Conservation (phyloP, 495 filamentous ascomycete genomes). For the Trichocladium antarcticum region DNA sequence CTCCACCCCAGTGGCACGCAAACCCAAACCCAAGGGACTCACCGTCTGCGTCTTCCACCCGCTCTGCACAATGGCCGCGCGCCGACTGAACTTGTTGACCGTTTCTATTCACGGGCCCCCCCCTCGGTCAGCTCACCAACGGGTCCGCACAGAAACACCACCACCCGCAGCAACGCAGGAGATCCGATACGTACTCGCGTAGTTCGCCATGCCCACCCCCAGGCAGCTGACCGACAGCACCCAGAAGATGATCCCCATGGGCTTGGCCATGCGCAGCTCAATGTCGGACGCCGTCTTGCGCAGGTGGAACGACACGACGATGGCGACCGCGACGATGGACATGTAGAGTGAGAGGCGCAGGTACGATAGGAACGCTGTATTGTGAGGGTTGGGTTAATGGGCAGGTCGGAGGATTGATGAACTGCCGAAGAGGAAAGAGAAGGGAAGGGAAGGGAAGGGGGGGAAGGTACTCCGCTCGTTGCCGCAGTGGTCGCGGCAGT, state of each 20-base stretch:
- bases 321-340: constrained; percentile 76
- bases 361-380: constrained; percentile 85
- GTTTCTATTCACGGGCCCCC: constrained; percentile 42
- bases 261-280: constrained; percentile 66
- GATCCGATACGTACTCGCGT: constrained; percentile 44
- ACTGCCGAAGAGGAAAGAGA: neutral
- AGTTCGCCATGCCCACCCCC: constrained; percentile 68
- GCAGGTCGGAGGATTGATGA: too few relatives aligned
- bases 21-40: too few relatives aligned
- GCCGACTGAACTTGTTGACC: constrained; percentile 69
- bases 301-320: constrained; percentile 87
- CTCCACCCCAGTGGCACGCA: too few relatives aligned
- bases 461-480: constrained; percentile 56
- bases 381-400: too few relatives aligned
- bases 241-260: constrained; percentile 86
- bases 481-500: constrained; percentile 76
- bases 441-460: neutral
- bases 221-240: constrained; percentile 63
- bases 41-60: constrained; percentile 88
- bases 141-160: neutral
- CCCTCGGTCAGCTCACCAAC: too few relatives aligned
- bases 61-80: constrained; percentile 76
- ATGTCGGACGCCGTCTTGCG: constrained; percentile 54
- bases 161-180: neutral
- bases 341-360: constrained; percentile 86